Percentiles rank a stretch among this genome's conserved stretches.
These are phyloP conservation scores for Xylaria castorea DNA, from an alignment of 495 filamentous ascomycete species.

Conservation along the genomic window DNA sequence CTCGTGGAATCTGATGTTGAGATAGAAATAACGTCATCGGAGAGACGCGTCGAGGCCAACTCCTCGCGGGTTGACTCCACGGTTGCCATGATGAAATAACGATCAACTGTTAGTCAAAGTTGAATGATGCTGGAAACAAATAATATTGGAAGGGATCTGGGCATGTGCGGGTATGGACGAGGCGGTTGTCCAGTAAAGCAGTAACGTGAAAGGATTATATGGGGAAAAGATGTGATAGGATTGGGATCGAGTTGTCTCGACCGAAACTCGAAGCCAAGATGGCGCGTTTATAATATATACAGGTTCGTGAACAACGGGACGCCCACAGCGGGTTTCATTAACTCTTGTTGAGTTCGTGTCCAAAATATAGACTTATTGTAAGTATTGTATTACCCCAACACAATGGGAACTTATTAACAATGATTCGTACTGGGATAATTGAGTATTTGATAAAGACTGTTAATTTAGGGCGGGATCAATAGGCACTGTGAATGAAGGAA, in stretches of 20 bases:
- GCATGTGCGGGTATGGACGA: not conserved
- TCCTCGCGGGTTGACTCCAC: not conserved
- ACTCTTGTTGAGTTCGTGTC: not conserved
- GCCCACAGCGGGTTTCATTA: not conserved
- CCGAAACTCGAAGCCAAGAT: not conserved
- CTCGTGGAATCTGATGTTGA: too few species aligned
- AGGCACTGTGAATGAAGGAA: not conserved
- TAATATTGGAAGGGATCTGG: too few species aligned
- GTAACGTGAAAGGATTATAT: not conserved
- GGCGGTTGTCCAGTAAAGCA: not conserved
- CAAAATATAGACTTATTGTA: not conserved
- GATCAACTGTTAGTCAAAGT: not conserved
- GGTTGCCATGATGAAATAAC: not conserved
- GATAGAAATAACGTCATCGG: too few species aligned
- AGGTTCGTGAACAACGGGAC: not conserved
- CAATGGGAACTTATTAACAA: not conserved
- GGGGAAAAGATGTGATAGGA: not conserved
- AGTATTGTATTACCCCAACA: not conserved
- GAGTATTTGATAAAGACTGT: not conserved
- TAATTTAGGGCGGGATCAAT: not conserved
- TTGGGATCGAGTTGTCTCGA: not conserved
- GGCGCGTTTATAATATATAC: not conserved
- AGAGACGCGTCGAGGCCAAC: not conserved
- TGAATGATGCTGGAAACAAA: not conserved
- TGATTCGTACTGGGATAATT: not conserved